Conservation (phyloP, 2,329 filamentous ascomycete genomes). For the Cadophora malorum region DNA sequence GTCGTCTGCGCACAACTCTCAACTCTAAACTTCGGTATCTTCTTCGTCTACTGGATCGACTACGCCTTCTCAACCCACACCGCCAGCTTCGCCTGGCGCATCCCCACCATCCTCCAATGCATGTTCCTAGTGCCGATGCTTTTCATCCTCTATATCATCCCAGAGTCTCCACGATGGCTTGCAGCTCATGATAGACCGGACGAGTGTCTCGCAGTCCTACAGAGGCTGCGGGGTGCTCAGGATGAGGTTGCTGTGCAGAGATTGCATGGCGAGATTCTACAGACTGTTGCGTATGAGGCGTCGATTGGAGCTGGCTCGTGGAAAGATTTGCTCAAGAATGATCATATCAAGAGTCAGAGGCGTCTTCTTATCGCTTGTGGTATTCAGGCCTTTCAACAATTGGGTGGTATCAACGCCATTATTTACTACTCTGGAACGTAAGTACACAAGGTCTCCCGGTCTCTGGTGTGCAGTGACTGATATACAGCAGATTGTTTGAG, state of each 20-base stretch:
- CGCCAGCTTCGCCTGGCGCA: conserved; percentile 59
- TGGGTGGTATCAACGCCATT: conserved; percentile 51
- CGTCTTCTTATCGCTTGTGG: conserved; percentile 57
- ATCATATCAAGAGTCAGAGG: conserved; percentile 52
- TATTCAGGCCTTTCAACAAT: conserved; percentile 59
- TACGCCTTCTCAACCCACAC: conserved; percentile 58
- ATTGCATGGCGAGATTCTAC: conserved; percentile 45
- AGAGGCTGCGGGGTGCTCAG: conserved; percentile 55
- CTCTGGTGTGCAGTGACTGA: too few species aligned
- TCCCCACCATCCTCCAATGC: conserved; percentile 64
- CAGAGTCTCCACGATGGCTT: conserved; percentile 57
- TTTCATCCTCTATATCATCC: conserved; percentile 55
- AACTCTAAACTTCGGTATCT: conserved; percentile 60
- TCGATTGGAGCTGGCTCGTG: conserved; percentile 46
- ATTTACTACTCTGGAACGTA: conserved; percentile 48
- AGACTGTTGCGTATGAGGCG: conserved; percentile 45
- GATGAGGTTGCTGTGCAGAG: conserved; percentile 28
- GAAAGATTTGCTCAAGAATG: conserved; percentile 37
- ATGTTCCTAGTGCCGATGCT: conserved; percentile 65
- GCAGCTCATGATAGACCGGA: conserved; percentile 49
- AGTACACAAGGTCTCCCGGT: too few species aligned
- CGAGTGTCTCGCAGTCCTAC: conserved; percentile 52
- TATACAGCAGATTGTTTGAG: conserved; percentile 55
- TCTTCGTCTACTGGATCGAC: conserved; percentile 66
- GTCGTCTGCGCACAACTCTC: conserved; percentile 55